A percentile compares a stretch with the other conserved stretches of the same genome.
phyloP scores from a whole-genome alignment of 116 monocot species.

The Thalassia testudinum region DNA sequence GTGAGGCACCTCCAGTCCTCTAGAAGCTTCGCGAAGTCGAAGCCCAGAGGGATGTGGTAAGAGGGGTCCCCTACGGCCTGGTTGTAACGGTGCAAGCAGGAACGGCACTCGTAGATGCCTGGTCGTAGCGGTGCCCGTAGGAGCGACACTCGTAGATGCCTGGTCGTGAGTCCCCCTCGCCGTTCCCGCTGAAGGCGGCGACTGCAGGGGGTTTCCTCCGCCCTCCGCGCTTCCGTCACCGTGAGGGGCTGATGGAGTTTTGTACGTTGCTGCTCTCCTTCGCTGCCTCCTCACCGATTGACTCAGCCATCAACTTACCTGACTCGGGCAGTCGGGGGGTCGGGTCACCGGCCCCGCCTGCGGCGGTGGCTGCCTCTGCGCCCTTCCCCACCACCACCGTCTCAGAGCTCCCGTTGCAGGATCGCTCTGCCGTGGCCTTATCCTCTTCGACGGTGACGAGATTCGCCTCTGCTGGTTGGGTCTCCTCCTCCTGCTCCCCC shows the following conservation, averaged over 20 bases:
- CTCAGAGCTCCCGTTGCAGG: slow-evolving; percentile 32
- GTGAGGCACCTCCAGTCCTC: slow-evolving; percentile 82
- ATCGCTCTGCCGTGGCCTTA: slow-evolving; percentile 7
- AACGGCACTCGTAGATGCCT: slow-evolving; percentile 64
- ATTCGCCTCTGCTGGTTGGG: not conserved
- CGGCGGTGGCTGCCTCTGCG: not conserved
- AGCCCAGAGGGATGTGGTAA: slow-evolving; percentile 61
- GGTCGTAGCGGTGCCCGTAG: too few species aligned
- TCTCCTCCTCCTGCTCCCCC: too few species aligned
- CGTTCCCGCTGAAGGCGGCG: slow-evolving; percentile 8
- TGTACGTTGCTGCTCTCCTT: slow-evolving; percentile 32
- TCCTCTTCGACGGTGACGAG: slow-evolving; percentile 6
- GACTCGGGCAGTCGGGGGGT: not conserved
- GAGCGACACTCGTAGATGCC: too few species aligned
- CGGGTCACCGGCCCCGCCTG: not conserved
- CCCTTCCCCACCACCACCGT: slow-evolving; percentile 8
- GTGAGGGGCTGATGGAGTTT: slow-evolving; percentile 42
- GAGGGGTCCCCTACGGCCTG: slow-evolving; percentile 52
- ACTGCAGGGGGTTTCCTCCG: not conserved
- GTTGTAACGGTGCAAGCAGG: slow-evolving; percentile 57
- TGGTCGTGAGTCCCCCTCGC: slow-evolving; percentile 8
- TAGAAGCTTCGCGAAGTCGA: slow-evolving; percentile 44
- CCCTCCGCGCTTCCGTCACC: not conserved
- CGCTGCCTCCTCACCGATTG: slow-evolving; percentile 5
- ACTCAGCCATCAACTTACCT: slow-evolving; percentile 31